Evolutionary conservation across 495 filamentous ascomycete species (phyloP).

Genomic region (Aspergillus egyptiacus): DNA sequence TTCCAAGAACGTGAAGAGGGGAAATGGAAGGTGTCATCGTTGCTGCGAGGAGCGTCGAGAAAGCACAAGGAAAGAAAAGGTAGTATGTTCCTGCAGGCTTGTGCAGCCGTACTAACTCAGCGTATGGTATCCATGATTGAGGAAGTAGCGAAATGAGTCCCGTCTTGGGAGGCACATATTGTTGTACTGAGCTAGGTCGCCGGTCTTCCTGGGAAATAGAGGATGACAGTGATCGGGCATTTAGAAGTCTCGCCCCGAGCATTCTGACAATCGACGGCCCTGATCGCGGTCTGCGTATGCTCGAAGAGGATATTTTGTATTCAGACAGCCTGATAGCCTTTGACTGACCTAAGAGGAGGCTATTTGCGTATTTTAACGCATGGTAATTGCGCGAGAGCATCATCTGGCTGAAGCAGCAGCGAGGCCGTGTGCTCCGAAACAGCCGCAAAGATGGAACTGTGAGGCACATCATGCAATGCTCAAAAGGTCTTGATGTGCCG

Average conservation of each 20-base stretch:
- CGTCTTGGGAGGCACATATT: constrained; percentile 63
- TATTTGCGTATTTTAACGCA: neutral
- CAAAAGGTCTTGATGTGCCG: neutral
- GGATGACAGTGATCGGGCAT: neutral
- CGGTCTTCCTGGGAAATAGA: neutral
- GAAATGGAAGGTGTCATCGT: constrained; percentile 48
- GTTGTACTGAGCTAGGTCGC: constrained; percentile 16
- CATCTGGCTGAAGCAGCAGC: neutral
- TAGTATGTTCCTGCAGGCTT: constrained; percentile 95
- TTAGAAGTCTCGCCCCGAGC: neutral
- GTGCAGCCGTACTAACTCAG: constrained; percentile 87
- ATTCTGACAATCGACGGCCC: neutral
- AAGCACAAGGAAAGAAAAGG: constrained; percentile 91
- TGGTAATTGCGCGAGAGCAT: neutral
- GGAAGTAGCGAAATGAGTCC: constrained; percentile 77
- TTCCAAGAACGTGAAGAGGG: constrained; percentile 59
- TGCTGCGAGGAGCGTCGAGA: constrained; percentile 64
- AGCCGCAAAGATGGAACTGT: neutral
- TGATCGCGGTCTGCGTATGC: neutral
- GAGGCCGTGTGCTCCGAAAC: neutral
- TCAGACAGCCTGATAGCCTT: neutral
- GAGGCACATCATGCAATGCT: neutral
- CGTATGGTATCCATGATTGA: constrained; percentile 75
- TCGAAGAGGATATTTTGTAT: neutral
- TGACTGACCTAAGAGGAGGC: neutral